Percentiles rank a stretch among this genome's conserved stretches.
Conservation (phyloP, 2,329 filamentous ascomycete species). For the Ophiostoma sp. region DNA sequence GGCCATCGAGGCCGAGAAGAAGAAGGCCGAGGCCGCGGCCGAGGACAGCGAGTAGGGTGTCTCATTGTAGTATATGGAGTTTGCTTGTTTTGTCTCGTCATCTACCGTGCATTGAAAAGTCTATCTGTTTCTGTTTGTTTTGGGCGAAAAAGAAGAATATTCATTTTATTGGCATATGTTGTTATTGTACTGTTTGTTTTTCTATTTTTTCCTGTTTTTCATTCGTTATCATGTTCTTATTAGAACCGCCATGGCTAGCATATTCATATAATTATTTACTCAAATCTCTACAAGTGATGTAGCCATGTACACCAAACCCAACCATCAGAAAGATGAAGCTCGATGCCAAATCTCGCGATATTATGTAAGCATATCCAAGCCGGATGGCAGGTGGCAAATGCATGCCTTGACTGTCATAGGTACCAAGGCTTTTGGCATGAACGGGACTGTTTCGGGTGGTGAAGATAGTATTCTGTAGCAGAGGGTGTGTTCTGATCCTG, state of each 20-base stretch:
- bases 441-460: background rate
- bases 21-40: constrained; percentile 31
- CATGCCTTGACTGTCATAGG: too few relatives aligned
- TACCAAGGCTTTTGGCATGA: too few relatives aligned
- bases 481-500: background rate
- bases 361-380: background rate
- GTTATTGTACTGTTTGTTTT: constrained; percentile 8
- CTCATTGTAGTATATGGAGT: background rate
- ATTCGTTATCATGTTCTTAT: constrained; percentile 11
- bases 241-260: constrained; percentile 5
- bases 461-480: too few relatives aligned
- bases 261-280: background rate
- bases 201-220: background rate
- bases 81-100: background rate
- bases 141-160: background rate
- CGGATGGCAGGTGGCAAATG: too few relatives aligned
- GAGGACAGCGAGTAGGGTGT: constrained; percentile 28
- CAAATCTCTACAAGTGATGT: too few relatives aligned
- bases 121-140: background rate
- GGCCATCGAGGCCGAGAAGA: constrained; percentile 49
- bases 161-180: background rate
- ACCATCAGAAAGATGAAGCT: background rate
- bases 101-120: constrained; percentile 5
- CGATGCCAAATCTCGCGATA: background rate
- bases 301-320: too few relatives aligned